These are phyloP conservation scores for Yamadazyma diospyri DNA, from an alignment of 1,139 yeast genomes.

Conservation along the genomic window DNA sequence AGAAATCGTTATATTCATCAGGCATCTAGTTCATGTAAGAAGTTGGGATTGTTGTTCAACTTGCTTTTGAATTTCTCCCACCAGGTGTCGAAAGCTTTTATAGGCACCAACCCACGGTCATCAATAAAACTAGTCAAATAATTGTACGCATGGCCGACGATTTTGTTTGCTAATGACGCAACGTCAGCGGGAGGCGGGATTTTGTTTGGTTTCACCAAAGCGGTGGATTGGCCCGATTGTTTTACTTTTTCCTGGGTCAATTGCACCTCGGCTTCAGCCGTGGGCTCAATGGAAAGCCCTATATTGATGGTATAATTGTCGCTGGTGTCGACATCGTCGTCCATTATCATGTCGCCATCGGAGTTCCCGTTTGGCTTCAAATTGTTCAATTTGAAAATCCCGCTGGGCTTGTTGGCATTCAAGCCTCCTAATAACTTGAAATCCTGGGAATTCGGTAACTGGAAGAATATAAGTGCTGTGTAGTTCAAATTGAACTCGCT, in stretches of 20 bases:
- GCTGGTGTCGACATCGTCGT: conserved; percentile 29
- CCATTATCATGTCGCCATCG: conserved; percentile 26
- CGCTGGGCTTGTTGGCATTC: conserved; percentile 76
- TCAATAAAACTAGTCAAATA: conserved; percentile 84
- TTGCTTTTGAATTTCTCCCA: conserved; percentile 86
- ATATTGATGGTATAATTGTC: conserved; percentile 47
- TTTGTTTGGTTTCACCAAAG: conserved; percentile 21
- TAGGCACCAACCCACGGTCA: conserved; percentile 72
- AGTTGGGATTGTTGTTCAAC: conserved; percentile 75
- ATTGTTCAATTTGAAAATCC: conserved; percentile 78
- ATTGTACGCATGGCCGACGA: conserved; percentile 89
- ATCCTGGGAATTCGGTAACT: conserved; percentile 64
- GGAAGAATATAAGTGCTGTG: conserved; percentile 86
- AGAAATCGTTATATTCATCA: conserved; percentile 1
- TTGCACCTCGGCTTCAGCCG: conserved; percentile 48
- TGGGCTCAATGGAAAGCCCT: conserved; percentile 88
- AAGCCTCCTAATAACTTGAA: conserved; percentile 79
- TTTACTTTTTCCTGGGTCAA: conserved; percentile 26
- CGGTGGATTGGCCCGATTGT: conserved; percentile 17
- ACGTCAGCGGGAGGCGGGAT: conserved; percentile 21
- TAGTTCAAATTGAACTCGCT: conserved; percentile 52
- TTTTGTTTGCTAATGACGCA: conserved; percentile 71
- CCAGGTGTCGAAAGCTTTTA: conserved; percentile 90
- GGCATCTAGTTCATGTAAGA: conserved; percentile 47
- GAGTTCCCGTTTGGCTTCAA: conserved; percentile 10